Percentiles rank a stretch among this genome's conserved stretches.
phyloP scores from a whole-genome alignment of 2,329 filamentous ascomycete species.

The Paraphoma sp. region DNA sequence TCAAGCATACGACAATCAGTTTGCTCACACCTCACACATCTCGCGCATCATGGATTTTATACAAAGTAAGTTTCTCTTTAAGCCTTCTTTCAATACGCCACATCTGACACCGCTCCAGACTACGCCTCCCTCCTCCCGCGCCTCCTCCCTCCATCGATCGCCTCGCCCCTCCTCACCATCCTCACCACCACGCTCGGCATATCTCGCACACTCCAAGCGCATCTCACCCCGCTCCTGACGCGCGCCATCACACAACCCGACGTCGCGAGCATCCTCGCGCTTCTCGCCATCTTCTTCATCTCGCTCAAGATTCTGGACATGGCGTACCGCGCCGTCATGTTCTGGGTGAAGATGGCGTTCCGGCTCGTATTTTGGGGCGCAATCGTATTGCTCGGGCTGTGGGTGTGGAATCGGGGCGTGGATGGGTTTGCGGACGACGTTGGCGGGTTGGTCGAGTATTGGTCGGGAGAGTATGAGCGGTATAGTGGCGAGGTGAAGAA shows the following conservation, averaged over 20 bases:
- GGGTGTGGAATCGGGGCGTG: constrained; percentile 67
- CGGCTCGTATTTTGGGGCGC: constrained; percentile 69
- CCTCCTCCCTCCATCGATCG: constrained; percentile 41
- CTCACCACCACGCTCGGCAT: constrained; percentile 37
- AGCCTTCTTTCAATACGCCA: not conserved
- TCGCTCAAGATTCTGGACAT: constrained; percentile 70
- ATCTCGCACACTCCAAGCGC: constrained; percentile 32
- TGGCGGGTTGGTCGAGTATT: constrained; percentile 40
- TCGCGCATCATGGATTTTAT: constrained; percentile 36
- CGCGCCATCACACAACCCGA: constrained; percentile 48
- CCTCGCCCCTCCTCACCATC: constrained; percentile 36
- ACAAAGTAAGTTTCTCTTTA: constrained; percentile 23
- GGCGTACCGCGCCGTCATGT: constrained; percentile 74
- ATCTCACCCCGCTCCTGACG: constrained; percentile 38
- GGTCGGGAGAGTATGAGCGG: constrained; percentile 48
- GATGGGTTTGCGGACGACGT: constrained; percentile 70
- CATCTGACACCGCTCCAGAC: constrained; percentile 35
- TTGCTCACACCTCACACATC: constrained; percentile 17
- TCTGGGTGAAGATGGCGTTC: constrained; percentile 74
- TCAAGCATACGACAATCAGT: constrained; percentile 12
- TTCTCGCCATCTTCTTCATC: constrained; percentile 69
- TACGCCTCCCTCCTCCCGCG: constrained; percentile 38
- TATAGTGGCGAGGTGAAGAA: constrained; percentile 39
- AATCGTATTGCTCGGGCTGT: constrained; percentile 62
- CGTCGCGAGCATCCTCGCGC: constrained; percentile 60